These are phyloP conservation scores for Exutisphaerella laricina DNA, from an alignment of 2,329 filamentous ascomycete species.

Conservation along the genomic window DNA sequence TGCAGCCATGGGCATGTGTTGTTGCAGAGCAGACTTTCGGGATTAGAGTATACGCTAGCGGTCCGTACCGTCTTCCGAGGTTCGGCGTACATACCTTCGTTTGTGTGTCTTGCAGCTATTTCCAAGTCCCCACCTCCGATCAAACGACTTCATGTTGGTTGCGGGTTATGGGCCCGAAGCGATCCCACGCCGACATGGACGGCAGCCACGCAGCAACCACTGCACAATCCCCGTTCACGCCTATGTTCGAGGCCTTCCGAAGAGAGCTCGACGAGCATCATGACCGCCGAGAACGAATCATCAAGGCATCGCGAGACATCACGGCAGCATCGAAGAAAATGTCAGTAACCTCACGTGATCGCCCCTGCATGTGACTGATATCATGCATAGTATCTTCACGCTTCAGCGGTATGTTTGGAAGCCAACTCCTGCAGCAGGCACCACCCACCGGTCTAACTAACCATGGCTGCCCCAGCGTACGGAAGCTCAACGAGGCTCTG, in stretches of 20 bases:
- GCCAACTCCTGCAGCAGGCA: too few species aligned
- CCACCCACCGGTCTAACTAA: too few species aligned
- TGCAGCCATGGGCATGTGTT: too few species aligned
- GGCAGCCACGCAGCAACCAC: constrained; percentile 5
- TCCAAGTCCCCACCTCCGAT: not conserved
- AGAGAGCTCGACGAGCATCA: constrained; percentile 90
- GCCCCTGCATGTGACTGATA: constrained; percentile 16
- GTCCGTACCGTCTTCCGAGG: too few species aligned
- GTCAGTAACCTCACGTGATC: constrained; percentile 46
- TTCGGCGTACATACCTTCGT: too few species aligned
- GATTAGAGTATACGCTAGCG: too few species aligned
- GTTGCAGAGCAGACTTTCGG: too few species aligned
- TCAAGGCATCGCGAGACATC: constrained; percentile 87
- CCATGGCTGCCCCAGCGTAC: constrained; percentile 57
- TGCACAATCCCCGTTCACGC: constrained; percentile 42
- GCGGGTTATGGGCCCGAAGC: constrained; percentile 13
- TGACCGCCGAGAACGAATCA: constrained; percentile 80
- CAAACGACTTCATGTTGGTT: not conserved
- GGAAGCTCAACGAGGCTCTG: constrained; percentile 54
- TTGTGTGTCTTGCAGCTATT: too few species aligned
- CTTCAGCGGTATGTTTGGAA: constrained; percentile 65
- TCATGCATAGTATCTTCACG: constrained; percentile 67
- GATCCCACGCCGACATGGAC: constrained; percentile 21
- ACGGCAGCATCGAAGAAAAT: constrained; percentile 97
- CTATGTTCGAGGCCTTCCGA: constrained; percentile 82